phyloP scores from a whole-genome alignment of 345 rosid species.

The Acer negundo region DNA sequence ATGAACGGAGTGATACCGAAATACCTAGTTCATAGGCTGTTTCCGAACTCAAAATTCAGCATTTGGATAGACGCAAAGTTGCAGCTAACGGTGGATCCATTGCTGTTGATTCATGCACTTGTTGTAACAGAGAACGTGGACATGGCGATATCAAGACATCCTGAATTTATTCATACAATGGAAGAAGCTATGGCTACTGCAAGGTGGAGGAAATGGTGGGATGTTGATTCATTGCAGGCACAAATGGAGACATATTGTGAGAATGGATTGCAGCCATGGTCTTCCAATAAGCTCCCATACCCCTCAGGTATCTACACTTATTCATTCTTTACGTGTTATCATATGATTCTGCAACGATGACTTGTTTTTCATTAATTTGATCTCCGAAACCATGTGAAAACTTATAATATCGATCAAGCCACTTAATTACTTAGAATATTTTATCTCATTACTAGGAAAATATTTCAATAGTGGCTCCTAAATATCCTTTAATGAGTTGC shows the following conservation, averaged over 20 bases:
- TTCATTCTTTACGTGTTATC: background rate
- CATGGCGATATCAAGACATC: constrained; percentile 84
- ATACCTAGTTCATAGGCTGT: constrained; percentile 74
- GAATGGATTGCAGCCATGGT: constrained; percentile 86
- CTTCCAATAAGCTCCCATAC: constrained; percentile 65
- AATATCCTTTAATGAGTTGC: background rate
- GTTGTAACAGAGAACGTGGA: constrained; percentile 52
- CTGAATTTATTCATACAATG: constrained; percentile 67
- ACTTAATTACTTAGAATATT: too few species aligned
- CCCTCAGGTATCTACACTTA: constrained; percentile 58
- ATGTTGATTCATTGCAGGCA: constrained; percentile 55
- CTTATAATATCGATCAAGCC: background rate
- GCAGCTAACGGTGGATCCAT: constrained; percentile 81
- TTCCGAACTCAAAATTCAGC: constrained; percentile 82
- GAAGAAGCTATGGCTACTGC: constrained; percentile 98
- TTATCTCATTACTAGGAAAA: background rate
- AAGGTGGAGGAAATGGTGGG: constrained; percentile 92
- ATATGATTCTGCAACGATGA: background rate
- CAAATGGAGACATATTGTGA: constrained; percentile 96
- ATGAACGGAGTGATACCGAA: constrained; percentile 94
- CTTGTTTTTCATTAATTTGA: background rate
- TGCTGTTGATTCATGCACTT: constrained; percentile 71
- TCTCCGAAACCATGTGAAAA: background rate
- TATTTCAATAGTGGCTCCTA: background rate
- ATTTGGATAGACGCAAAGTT: constrained; percentile 89